Evolutionary conservation across 164 flowering plant species (phyloP).

Genomic region (Vitis vinifera): ASM3070453v1 NC_081813.1:1437501-1438000

Average conservation of each 20-base stretch:
- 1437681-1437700: not conserved
- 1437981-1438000: constrained; percentile 45
- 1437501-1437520: not conserved
- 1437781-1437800: constrained; percentile 54
- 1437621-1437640: too few relatives aligned
- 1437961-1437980: not conserved
- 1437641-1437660: too few relatives aligned
- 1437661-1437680: not conserved
- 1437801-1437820: constrained; percentile 37
- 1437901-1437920: constrained; percentile 17
- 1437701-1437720: not conserved
- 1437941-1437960: not conserved
- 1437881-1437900: constrained; percentile 51
- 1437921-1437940: not conserved
- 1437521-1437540: not conserved
- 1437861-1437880: constrained; percentile 17
- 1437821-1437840: constrained; percentile 34
- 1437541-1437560: too few relatives aligned
- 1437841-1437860: constrained; percentile 28
- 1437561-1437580: too few relatives aligned
- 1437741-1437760: constrained; percentile 53
- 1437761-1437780: constrained; percentile 58
- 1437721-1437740: not conserved
- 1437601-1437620: too few relatives aligned
- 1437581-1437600: too few relatives aligned